Percentiles rank a stretch among this genome's conserved stretches.
phyloP scores from a whole-genome alignment of 371 early-diverging fungal species.

The Chytridium lagenaria region DNA sequence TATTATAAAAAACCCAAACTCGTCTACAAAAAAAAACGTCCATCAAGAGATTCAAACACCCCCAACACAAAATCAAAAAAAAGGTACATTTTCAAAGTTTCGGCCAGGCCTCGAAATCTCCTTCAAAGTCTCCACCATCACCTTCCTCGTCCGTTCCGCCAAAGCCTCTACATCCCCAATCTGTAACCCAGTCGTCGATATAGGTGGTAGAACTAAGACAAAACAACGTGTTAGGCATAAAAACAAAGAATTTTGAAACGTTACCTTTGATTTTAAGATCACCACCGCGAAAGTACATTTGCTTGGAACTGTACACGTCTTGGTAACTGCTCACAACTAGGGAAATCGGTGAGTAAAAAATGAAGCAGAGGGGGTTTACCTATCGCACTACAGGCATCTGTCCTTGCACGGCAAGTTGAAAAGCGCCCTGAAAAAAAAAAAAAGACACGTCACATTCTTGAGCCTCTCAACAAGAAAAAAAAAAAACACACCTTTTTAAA shows the following conservation, averaged over 20 bases:
- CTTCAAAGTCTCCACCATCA: conserved; percentile 74
- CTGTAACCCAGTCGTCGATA: conserved; percentile 59
- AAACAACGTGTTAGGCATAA: neutral
- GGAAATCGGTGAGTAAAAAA: neutral
- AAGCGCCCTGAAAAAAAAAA: too few species aligned
- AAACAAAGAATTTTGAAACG: neutral
- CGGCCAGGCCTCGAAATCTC: conserved; percentile 59
- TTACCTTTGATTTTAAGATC: conserved; percentile 17
- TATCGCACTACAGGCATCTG: conserved; percentile 86
- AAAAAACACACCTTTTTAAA: too few species aligned
- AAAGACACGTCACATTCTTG: too few species aligned
- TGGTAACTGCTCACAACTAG: conserved; percentile 76
- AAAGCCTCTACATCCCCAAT: conserved; percentile 5
- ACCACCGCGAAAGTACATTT: conserved; percentile 60
- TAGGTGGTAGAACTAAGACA: conserved; percentile 71
- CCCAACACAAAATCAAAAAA: too few species aligned
- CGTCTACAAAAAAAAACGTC: too few species aligned
- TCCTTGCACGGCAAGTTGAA: conserved; percentile 90
- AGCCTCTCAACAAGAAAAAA: too few species aligned
- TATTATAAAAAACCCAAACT: too few species aligned
- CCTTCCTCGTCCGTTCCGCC: conserved; percentile 60
- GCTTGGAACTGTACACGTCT: conserved; percentile 68
- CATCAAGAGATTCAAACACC: too few species aligned
- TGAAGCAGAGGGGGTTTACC: conserved; percentile 30
- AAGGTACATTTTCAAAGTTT: too few species aligned